Conservation (phyloP, 805 yeast genomes). For the Kluyveromyces siamensis region DNA sequence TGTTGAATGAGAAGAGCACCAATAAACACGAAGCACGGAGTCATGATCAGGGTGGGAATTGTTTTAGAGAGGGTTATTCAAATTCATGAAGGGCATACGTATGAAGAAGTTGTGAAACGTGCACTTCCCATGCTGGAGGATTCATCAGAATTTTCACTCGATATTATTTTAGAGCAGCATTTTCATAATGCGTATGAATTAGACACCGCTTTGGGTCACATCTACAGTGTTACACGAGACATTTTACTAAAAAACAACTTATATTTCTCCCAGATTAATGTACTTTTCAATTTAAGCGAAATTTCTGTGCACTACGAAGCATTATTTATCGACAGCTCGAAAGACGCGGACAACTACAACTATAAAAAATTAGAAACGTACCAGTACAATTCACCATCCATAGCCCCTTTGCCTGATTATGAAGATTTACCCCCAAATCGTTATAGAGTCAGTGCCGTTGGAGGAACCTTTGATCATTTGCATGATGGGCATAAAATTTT, state of each 20-base stretch:
- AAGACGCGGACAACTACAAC: neutral
- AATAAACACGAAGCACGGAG: neutral
- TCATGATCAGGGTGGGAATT: conserved; percentile 12
- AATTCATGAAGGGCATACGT: neutral
- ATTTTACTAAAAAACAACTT: conserved; percentile 10
- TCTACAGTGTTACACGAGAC: conserved; percentile 23
- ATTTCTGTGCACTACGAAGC: neutral
- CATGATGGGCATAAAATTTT: conserved; percentile 93
- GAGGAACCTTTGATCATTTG: conserved; percentile 95
- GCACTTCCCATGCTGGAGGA: neutral
- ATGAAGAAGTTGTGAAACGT: neutral
- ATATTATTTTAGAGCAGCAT: conserved; percentile 13
- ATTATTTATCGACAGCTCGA: neutral
- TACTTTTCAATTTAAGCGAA: conserved; percentile 9
- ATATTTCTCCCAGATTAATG: conserved; percentile 18
- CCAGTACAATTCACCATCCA: no score
- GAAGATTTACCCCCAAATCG: conserved; percentile 14
- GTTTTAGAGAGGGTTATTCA: conserved; percentile 7
- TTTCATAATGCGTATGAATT: conserved; percentile 15
- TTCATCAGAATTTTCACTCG: conserved; percentile 4
- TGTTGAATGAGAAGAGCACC: neutral
- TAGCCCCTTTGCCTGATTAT: neutral
- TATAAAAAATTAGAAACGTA: conserved; percentile 1
- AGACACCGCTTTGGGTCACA: conserved; percentile 20
- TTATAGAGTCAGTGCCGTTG: conserved; percentile 51